A percentile compares a stretch with the other conserved stretches of the same genome.
Evolutionary conservation across 2,329 filamentous ascomycete species (phyloP).

Genomic region (Venturia carpophila): DNA sequence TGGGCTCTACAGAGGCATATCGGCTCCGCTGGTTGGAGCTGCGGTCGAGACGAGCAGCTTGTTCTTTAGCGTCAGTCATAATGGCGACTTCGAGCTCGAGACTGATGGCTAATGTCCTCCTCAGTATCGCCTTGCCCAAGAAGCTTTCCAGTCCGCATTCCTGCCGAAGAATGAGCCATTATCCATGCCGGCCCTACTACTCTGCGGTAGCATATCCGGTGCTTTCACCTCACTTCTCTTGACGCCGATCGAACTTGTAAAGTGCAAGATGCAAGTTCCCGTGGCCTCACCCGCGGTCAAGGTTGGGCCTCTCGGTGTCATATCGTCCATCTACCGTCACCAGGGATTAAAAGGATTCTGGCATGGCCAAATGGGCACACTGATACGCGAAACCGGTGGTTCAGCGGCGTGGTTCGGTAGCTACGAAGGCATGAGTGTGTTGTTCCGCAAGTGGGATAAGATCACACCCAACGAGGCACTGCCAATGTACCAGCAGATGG

Average conservation of each 20-base stretch:
- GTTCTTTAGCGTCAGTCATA: constrained; percentile 63
- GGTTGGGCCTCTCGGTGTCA: constrained; percentile 55
- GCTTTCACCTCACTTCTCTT: constrained; percentile 84
- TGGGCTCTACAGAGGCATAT: constrained; percentile 86
- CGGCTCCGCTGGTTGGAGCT: constrained; percentile 80
- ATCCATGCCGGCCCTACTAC: constrained; percentile 65
- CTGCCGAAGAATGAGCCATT: constrained; percentile 50
- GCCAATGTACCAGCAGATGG: constrained; percentile 77
- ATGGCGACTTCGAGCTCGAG: not conserved
- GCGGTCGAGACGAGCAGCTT: constrained; percentile 87
- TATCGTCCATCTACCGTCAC: constrained; percentile 70
- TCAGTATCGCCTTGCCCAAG: constrained; percentile 43
- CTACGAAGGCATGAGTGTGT: constrained; percentile 49
- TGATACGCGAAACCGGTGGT: constrained; percentile 89
- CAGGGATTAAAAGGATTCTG: constrained; percentile 84
- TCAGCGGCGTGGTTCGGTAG: constrained; percentile 87
- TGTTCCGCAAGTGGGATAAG: constrained; percentile 57
- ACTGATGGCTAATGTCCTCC: constrained; percentile 22
- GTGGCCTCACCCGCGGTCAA: constrained; percentile 30
- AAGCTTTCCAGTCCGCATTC: constrained; percentile 56
- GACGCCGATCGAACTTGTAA: constrained; percentile 93
- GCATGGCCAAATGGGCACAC: constrained; percentile 87
- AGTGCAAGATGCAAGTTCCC: constrained; percentile 94
- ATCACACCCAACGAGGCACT: constrained; percentile 44
- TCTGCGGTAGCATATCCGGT: constrained; percentile 78